phyloP scores from a whole-genome alignment of 805 yeast genomes.

The Candida boidinii region DNA sequence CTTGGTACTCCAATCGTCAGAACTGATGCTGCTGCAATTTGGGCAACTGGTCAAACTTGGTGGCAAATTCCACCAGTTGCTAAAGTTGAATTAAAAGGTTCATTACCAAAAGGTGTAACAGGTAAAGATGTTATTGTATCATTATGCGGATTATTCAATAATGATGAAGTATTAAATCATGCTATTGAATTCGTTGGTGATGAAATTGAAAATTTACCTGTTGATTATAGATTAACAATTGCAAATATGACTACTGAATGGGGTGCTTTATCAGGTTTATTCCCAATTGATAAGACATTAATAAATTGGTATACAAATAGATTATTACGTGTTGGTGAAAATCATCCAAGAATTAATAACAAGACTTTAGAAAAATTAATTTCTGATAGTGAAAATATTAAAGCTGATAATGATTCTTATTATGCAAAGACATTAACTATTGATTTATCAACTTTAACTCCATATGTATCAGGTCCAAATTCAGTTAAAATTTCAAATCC shows the following conservation, averaged over 20 bases:
- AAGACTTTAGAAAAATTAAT: constrained; percentile 46
- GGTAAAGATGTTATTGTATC: constrained; percentile 98
- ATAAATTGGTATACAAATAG: constrained; percentile 71
- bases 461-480: constrained; percentile 93
- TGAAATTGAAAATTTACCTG: constrained; percentile 56
- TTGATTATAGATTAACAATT: constrained; percentile 83
- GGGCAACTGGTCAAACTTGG: constrained; percentile 99
- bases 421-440: constrained; percentile 85
- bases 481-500: constrained; percentile 88
- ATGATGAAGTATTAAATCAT: constrained; percentile 87
- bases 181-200: constrained; percentile 92
- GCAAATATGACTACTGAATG: constrained; percentile 98
- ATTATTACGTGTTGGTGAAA: constrained; percentile 30
- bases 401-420: constrained; percentile 67
- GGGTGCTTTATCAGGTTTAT: constrained; percentile 96
- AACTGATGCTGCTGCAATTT: constrained; percentile 97
- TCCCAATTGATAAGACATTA: constrained; percentile 86
- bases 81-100: constrained; percentile 75
- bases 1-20: constrained; percentile 97
- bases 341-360: constrained; percentile 76
- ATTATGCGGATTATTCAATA: constrained; percentile 85
- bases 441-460: constrained; percentile 74
- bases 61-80: constrained; percentile 99
- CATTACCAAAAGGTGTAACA: constrained; percentile 76
- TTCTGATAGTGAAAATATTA: constrained; percentile 26